These are phyloP conservation scores for Auriscalpium orientale DNA, from an alignment of 768 basidiomycete genomes.

Conservation along the genomic window DNA sequence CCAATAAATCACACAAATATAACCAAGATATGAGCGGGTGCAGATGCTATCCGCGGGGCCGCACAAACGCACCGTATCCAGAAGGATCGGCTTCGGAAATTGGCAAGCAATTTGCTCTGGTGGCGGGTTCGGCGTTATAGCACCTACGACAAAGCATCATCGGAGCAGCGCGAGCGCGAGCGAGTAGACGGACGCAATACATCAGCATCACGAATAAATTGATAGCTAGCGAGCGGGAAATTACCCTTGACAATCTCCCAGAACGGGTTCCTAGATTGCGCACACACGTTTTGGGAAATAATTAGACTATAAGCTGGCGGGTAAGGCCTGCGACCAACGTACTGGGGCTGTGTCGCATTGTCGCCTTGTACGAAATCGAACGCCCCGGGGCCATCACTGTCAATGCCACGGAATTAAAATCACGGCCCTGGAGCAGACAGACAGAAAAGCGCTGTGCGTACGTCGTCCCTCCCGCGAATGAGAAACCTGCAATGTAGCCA, in stretches of 20 bases:
- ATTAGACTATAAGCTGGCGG: not conserved
- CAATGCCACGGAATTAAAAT: not conserved
- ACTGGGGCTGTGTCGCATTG: slow-evolving; percentile 54
- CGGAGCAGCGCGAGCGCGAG: not conserved
- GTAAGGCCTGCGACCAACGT: slow-evolving; percentile 20
- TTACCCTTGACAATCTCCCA: slow-evolving; percentile 73
- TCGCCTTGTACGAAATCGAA: slow-evolving; percentile 74
- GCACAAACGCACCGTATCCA: slow-evolving; percentile 50
- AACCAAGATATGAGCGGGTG: too few relatives aligned
- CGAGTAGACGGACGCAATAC: not conserved
- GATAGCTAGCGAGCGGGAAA: not conserved
- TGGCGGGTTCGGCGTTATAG: slow-evolving; percentile 57
- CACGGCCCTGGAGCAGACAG: not conserved
- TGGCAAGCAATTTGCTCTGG: slow-evolving; percentile 63
- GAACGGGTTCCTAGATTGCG: slow-evolving; percentile 54
- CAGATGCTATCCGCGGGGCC: too few relatives aligned
- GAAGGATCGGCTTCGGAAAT: slow-evolving; percentile 67
- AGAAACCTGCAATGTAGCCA: slow-evolving; percentile 42
- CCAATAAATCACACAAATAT: not conserved
- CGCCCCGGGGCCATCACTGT: slow-evolving; percentile 71
- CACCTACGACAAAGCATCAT: slow-evolving; percentile 28
- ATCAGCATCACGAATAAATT: too few relatives aligned
- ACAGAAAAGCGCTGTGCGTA: slow-evolving; percentile 24
- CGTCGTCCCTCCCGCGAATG: slow-evolving; percentile 80
- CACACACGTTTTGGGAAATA: slow-evolving; percentile 6